Evolutionary conservation across 2,329 filamentous ascomycete genomes (phyloP), one percentile per base, ranked within the genome.

Genomic region (Alternaria angustiovoidea): DNA sequence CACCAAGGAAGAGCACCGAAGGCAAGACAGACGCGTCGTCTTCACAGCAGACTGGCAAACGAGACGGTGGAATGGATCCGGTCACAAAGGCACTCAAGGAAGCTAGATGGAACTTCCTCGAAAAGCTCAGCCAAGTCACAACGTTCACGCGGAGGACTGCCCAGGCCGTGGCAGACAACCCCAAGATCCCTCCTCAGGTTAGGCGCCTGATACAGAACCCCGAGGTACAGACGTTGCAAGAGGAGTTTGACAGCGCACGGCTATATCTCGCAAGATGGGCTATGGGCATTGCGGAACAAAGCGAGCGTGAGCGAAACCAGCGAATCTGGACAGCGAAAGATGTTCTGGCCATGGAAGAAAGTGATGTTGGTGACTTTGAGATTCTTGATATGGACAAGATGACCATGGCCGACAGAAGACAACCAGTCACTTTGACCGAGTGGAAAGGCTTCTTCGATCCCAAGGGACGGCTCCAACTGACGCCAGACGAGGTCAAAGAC

Each of bases 261-360:
- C 85, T 99, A 61, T 99, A 99, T 75, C 85, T 99, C 39, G 95
- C 95, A 22, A 86, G 95, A 64, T 99, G 95, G 95, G 95, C 95
- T 2, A 98, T 99, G 95, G 93, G 93, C 7, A 97, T 99, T 65
- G 94, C 95, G 0, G 96, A 99, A 77, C 95, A 99, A 81, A 94
- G 94, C 71, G 95, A 99, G 74, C 86, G 89, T 39, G 95, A 99
- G 70, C 85, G 90, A 24, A 91, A 89, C 52, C 91, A 94, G 77
- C 85, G 94, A 47, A 94, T 97, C 73, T 99, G 93, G 91, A 97
- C 94, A 0, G 94, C 93, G 1, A 89, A 89, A 65, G 95, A 99
- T 79, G 91, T 97, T 4, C 84, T 98, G 71, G 94, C 96, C 71
- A 91, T 96, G 76, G 96, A 99, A 76, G 91, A 97, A 66, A 97